Evolutionary conservation across 2,329 filamentous ascomycete genomes (phyloP).

Genomic region (Elsinoe fawcettii): DNA sequence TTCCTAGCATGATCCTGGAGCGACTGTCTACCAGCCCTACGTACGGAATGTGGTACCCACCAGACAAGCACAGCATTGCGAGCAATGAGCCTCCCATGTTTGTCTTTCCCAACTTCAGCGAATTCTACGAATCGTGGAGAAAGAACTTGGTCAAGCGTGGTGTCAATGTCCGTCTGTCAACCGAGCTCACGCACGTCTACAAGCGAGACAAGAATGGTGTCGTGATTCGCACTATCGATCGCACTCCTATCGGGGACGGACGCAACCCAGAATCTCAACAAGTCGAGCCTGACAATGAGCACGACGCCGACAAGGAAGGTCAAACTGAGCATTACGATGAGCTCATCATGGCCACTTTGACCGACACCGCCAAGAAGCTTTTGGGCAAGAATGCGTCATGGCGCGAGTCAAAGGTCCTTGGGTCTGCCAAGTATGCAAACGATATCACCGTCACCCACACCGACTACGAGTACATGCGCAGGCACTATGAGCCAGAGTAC

Average conservation of each 20-base stretch:
- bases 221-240: constrained; percentile 40
- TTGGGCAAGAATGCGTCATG: constrained; percentile 51
- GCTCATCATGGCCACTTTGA: constrained; percentile 56
- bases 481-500: constrained; percentile 59
- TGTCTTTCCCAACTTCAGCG: constrained; percentile 54
- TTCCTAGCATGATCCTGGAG: constrained; percentile 59
- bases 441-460: constrained; percentile 64
- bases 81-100: constrained; percentile 50
- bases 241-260: constrained; percentile 35
- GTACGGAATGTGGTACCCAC: constrained; percentile 53
- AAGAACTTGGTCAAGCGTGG: constrained; percentile 47
- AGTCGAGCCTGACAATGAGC: constrained; percentile 29
- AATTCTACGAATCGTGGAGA: constrained; percentile 55
- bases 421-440: constrained; percentile 62
- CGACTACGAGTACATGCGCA: constrained; percentile 57
- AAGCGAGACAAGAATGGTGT: constrained; percentile 46
- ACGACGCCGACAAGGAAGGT: constrained; percentile 35
- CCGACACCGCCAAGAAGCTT: constrained; percentile 51
- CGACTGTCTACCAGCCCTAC: constrained; percentile 45
- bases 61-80: constrained; percentile 40
- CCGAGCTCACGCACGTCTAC: constrained; percentile 48
- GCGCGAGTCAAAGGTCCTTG: constrained; percentile 59
- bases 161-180: constrained; percentile 49
- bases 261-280: constrained; percentile 40
- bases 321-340: constrained; percentile 53